Evolutionary conservation across 768 basidiomycete species (phyloP).

Genomic region (Psilocybe sp.): DNA sequence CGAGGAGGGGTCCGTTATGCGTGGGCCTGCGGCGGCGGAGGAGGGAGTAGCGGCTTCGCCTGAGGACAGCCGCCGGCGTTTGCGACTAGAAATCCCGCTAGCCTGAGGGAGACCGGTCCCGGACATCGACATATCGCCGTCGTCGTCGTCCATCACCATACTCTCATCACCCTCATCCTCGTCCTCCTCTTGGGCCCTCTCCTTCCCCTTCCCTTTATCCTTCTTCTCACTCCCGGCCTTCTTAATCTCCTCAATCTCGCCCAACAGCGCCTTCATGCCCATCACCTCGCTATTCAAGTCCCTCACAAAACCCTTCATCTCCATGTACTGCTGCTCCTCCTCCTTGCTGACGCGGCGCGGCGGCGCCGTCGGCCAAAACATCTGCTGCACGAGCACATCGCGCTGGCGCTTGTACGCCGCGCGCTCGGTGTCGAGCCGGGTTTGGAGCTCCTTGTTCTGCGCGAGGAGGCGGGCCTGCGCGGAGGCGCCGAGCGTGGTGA

Average conservation of each 20-base stretch:
- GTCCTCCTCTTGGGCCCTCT: neutral
- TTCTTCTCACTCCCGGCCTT: conserved; percentile 1
- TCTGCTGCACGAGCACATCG: conserved; percentile 2
- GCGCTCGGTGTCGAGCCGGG: conserved; percentile 1
- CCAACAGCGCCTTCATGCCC: conserved; percentile 1
- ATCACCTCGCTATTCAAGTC: conserved; percentile 1
- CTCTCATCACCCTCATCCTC: neutral
- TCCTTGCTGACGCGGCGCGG: conserved; percentile 1
- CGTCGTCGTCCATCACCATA: neutral
- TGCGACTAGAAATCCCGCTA: neutral
- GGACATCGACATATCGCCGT: no score
- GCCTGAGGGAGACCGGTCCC: neutral
- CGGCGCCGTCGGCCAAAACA: conserved; percentile 10
- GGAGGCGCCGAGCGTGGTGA: conserved; percentile 1
- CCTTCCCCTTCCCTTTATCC: neutral
- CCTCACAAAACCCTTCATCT: neutral
- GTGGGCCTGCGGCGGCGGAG: no score
- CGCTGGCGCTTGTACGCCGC: neutral
- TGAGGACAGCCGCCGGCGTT: no score
- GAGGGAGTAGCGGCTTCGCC: no score
- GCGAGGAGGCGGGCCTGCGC: neutral
- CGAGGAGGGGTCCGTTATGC: no score
- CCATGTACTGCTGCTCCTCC: neutral
- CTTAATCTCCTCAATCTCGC: conserved; percentile 13
- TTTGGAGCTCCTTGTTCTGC: neutral